These are phyloP conservation scores for Colletotrichum eleusines DNA, from an alignment of 2,329 filamentous ascomycete genomes.

Conservation along the genomic window DNA sequence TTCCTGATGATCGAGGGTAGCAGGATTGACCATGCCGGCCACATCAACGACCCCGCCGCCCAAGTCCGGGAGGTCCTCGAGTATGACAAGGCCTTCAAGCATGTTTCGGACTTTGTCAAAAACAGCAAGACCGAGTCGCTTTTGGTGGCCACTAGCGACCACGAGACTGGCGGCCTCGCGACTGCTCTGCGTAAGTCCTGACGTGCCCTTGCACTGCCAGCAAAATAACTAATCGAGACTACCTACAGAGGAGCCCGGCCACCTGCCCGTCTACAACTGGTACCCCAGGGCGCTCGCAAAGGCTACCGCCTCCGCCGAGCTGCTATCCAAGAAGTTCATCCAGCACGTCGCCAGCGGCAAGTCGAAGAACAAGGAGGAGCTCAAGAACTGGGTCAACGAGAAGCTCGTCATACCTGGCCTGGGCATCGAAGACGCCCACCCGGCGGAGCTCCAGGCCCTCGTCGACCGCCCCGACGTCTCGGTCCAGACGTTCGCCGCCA, in stretches of 20 bases:
- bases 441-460: constrained; percentile 77
- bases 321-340: constrained; percentile 72
- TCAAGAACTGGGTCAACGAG: constrained; percentile 75
- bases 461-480: constrained; percentile 68
- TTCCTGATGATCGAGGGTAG: constrained; percentile 99
- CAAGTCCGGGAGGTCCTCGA: constrained; percentile 95
- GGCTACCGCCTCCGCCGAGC: constrained; percentile 82
- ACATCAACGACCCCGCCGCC: constrained; percentile 84
- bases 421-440: constrained; percentile 79
- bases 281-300: constrained; percentile 81
- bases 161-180: constrained; percentile 92
- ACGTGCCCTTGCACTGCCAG: constrained; percentile 51
- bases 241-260: constrained; percentile 61
- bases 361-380: constrained; percentile 51
- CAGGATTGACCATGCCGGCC: constrained; percentile 94
- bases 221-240: constrained; percentile 46
- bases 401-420: constrained; percentile 77
- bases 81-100: constrained; percentile 88
- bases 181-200: constrained; percentile 76
- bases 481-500: constrained; percentile 77
- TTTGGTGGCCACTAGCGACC: constrained; percentile 91
- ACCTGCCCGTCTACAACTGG: constrained; percentile 76
- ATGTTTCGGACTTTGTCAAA: constrained; percentile 87
- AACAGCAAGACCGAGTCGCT: constrained; percentile 79
- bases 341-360: constrained; percentile 64